These are phyloP conservation scores for Suhomyces sp. DNA, from an alignment of 805 yeast species.

Conservation along the genomic window DNA sequence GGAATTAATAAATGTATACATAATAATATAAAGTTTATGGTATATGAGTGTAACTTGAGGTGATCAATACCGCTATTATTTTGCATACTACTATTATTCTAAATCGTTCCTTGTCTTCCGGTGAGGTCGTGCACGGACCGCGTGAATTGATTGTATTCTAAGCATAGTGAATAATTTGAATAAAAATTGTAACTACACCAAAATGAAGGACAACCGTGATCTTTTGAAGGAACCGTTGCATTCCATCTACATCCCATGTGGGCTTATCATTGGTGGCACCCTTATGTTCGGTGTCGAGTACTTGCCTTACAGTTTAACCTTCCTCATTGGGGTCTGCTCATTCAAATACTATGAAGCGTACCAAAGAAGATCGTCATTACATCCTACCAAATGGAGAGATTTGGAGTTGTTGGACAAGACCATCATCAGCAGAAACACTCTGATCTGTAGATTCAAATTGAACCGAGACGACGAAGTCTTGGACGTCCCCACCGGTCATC, in stretches of 20 bases:
- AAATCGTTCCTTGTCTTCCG: background rate
- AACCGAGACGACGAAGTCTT: slow-evolving; percentile 58
- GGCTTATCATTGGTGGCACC: slow-evolving; percentile 59
- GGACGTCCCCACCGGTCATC: slow-evolving; percentile 72
- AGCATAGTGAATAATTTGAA: background rate
- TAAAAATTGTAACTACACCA: background rate
- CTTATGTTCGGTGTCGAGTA: slow-evolving; percentile 49
- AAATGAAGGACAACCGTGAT: slow-evolving; percentile 44
- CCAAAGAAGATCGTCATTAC: slow-evolving; percentile 45
- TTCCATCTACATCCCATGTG: slow-evolving; percentile 70
- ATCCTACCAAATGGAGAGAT: slow-evolving; percentile 53
- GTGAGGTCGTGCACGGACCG: background rate
- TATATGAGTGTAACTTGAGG: too few species aligned
- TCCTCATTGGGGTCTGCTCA: slow-evolving; percentile 33
- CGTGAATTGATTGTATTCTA: background rate
- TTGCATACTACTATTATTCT: too few species aligned
- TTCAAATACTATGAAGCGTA: slow-evolving; percentile 37
- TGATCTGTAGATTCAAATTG: slow-evolving; percentile 71
- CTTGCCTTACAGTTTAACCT: slow-evolving; percentile 43
- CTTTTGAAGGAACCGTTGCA: slow-evolving; percentile 69
- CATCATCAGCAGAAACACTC: slow-evolving; percentile 64
- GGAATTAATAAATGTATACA: too few species aligned
- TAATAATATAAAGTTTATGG: too few species aligned
- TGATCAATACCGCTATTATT: too few species aligned
- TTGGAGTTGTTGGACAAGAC: slow-evolving; percentile 75